phyloP scores from a whole-genome alignment of 192 early-diverging fungal genomes.

The Coemansia sp. region DNA sequence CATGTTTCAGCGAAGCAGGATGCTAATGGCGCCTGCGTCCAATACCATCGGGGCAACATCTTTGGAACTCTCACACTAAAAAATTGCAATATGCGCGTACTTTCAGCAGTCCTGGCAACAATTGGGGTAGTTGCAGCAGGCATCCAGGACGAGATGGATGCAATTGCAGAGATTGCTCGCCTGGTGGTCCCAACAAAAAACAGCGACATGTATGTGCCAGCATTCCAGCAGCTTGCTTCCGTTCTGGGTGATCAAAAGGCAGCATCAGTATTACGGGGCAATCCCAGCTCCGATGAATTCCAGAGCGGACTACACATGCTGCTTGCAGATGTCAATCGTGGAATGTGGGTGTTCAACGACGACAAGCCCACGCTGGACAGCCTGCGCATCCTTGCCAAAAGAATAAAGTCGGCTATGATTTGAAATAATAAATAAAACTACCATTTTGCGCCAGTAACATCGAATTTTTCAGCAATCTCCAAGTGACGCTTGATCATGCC shows the following conservation, averaged over 20 bases:
- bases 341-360: slow-evolving; percentile 33
- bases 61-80: no score
- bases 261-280: not conserved
- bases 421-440: slow-evolving; percentile 32
- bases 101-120: not conserved
- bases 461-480: slow-evolving; percentile 67
- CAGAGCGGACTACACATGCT: slow-evolving; percentile 11
- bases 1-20: not conserved
- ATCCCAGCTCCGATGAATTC: slow-evolving; percentile 12
- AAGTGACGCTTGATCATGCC: slow-evolving; percentile 73
- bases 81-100: not conserved
- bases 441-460: slow-evolving; percentile 66
- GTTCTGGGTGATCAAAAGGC: slow-evolving; percentile 8
- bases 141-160: slow-evolving; percentile 2
- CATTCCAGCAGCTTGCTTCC: slow-evolving; percentile 19
- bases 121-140: not conserved
- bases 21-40: not conserved
- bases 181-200: not conserved
- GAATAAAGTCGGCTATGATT: slow-evolving; percentile 6
- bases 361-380: slow-evolving; percentile 14
- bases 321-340: slow-evolving; percentile 20
- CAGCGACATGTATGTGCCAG: slow-evolving; percentile 11
- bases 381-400: slow-evolving; percentile 10
- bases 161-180: slow-evolving; percentile 2
- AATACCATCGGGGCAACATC: no score